Evolutionary conservation across 495 filamentous ascomycete species (phyloP).

Genomic region (Lasiosphaeria miniovina): DNA sequence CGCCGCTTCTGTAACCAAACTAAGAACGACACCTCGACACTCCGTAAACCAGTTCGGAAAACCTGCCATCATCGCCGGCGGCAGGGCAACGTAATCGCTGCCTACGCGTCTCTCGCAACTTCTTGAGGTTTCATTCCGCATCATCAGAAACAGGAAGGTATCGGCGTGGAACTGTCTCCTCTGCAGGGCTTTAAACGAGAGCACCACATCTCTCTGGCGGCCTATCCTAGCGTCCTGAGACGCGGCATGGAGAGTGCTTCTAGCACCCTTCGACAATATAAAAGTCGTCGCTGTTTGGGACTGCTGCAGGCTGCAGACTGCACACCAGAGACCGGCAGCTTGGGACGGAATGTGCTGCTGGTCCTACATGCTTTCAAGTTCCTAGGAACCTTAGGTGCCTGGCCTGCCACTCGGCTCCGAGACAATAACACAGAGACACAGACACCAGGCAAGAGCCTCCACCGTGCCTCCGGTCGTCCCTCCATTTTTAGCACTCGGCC

Average conservation of each 20-base stretch:
- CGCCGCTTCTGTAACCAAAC: too few relatives aligned
- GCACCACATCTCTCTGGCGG: neutral
- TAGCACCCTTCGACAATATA: neutral
- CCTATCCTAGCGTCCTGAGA: neutral
- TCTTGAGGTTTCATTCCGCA: constrained; percentile 5
- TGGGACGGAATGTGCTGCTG: too few relatives aligned
- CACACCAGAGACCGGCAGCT: too few relatives aligned
- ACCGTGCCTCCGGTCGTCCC: constrained; percentile 2
- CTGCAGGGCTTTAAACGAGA: neutral
- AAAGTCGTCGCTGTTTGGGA: too few relatives aligned
- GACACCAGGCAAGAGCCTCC: constrained; percentile 9
- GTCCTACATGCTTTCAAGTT: neutral
- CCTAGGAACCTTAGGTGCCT: neutral
- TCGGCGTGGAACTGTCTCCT: neutral
- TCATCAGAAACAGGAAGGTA: neutral
- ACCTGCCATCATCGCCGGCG: too few relatives aligned
- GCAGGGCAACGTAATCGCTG: constrained; percentile 1
- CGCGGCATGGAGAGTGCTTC: neutral
- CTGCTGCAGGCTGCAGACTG: too few relatives aligned
- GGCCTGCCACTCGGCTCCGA: constrained; percentile 9
- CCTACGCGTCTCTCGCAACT: neutral
- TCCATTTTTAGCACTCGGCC: constrained; percentile 26
- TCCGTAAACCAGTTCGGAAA: too few relatives aligned
- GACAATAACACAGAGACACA: neutral
- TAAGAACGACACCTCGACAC: too few relatives aligned